Evolutionary conservation across 2,329 filamentous ascomycete genomes (phyloP).

Genomic region (Colletotrichum liriopes): DNA sequence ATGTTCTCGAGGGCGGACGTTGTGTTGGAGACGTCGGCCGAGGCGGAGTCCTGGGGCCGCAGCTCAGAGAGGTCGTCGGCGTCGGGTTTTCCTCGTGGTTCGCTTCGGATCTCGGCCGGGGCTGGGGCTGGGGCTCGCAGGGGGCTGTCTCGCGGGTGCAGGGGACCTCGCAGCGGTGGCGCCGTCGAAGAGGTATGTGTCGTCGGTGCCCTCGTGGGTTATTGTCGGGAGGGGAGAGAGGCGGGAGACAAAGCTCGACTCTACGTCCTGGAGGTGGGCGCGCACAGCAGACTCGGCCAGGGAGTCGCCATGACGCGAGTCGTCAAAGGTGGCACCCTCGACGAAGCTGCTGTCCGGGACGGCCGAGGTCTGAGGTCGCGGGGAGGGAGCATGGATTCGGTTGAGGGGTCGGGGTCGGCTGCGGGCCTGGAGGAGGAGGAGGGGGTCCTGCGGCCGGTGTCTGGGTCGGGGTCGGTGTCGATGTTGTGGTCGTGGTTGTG

Average conservation of each 20-base stretch:
- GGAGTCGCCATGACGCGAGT: constrained; percentile 61
- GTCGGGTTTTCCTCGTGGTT: constrained; percentile 10
- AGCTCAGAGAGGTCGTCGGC: constrained; percentile 33
- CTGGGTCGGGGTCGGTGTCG: background rate
- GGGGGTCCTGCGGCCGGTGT: constrained; percentile 9
- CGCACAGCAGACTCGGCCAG: constrained; percentile 68
- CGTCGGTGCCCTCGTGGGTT: constrained; percentile 66
- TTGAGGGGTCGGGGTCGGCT: constrained; percentile 25
- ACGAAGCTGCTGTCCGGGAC: constrained; percentile 59
- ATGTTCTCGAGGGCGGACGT: constrained; percentile 69
- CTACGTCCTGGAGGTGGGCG: constrained; percentile 74
- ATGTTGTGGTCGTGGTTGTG: background rate
- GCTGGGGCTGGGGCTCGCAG: constrained; percentile 42
- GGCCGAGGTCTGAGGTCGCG: constrained; percentile 38
- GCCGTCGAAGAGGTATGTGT: constrained; percentile 72
- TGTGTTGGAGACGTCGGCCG: constrained; percentile 56
- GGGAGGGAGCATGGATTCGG: constrained; percentile 45
- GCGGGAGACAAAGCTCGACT: constrained; percentile 75
- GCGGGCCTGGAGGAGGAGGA: constrained; percentile 18
- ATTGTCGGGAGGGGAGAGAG: constrained; percentile 70
- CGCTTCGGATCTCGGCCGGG: constrained; percentile 26
- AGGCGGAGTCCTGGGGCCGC: constrained; percentile 45
- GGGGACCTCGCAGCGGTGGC: constrained; percentile 54
- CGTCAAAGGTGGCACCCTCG: constrained; percentile 57
- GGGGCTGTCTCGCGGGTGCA: constrained; percentile 48